Percentiles rank a stretch among this genome's conserved stretches.
Conservation (phyloP, 2,329 filamentous ascomycete genomes). For the Phaeosphaeria sp. region DNA sequence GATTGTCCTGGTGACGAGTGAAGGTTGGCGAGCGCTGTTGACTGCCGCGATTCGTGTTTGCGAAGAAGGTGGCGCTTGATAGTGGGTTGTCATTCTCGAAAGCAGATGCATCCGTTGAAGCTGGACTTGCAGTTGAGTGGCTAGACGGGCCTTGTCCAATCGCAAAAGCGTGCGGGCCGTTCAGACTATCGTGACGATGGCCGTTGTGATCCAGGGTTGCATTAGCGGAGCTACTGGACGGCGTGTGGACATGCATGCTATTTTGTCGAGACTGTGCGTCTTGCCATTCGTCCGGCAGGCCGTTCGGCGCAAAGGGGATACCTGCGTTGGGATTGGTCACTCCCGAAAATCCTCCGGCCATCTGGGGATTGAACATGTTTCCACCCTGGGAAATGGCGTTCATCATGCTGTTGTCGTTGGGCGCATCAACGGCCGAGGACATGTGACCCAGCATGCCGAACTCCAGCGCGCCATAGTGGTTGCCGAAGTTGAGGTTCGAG, state of each 20-base stretch:
- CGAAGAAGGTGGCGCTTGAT: constrained; percentile 43
- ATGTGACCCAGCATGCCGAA: constrained; percentile 97
- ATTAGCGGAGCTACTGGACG: constrained; percentile 48
- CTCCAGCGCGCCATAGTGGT: constrained; percentile 93
- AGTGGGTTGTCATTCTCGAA: constrained; percentile 55
- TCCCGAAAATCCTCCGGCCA: constrained; percentile 38
- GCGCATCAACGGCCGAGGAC: constrained; percentile 86
- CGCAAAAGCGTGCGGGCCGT: constrained; percentile 63
- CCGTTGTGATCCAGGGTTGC: constrained; percentile 35
- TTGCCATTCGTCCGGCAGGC: constrained; percentile 46
- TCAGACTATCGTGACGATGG: constrained; percentile 42
- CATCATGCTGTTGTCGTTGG: constrained; percentile 62
- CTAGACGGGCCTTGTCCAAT: constrained; percentile 65
- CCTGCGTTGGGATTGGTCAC: constrained; percentile 35
- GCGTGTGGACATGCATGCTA: constrained; percentile 52
- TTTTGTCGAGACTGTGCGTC: constrained; percentile 50
- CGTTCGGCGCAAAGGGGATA: constrained; percentile 36
- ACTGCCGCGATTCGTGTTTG: constrained; percentile 39
- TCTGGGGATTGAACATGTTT: constrained; percentile 50
- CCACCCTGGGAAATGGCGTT: constrained; percentile 41
- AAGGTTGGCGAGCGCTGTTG: constrained; percentile 36
- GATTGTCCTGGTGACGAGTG: constrained; percentile 33
- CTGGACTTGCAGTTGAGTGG: constrained; percentile 65
- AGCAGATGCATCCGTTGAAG: constrained; percentile 48
- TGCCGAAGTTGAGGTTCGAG: constrained; percentile 92